Evolutionary conservation across 2,329 filamentous ascomycete species (phyloP).

Genomic region (Dryadomyces sulphureus): DNA sequence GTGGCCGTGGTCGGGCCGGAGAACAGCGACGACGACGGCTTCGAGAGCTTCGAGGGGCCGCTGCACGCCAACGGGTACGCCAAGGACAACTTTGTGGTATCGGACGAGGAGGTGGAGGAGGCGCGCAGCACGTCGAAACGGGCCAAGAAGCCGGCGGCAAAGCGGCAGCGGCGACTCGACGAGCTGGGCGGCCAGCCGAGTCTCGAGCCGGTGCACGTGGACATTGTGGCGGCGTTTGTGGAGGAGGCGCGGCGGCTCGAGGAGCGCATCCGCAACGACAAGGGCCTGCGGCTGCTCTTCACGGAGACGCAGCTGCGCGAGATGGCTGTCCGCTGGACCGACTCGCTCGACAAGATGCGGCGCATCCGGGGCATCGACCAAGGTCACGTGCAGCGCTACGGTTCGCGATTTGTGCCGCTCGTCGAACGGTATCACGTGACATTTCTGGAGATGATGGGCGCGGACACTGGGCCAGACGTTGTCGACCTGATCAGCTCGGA

Average conservation of each 20-base stretch:
- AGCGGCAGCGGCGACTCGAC: slow-evolving; percentile 20
- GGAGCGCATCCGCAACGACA: slow-evolving; percentile 44
- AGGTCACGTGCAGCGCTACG: slow-evolving; percentile 47
- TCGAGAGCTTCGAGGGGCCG: slow-evolving; percentile 20
- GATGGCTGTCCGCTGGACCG: slow-evolving; percentile 59
- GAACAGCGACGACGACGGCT: slow-evolving; percentile 23
- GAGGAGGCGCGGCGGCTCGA: slow-evolving; percentile 43
- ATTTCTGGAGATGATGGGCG: slow-evolving; percentile 37
- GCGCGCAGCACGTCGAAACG: neutral
- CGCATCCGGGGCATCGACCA: slow-evolving; percentile 46
- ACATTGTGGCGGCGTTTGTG: slow-evolving; percentile 52
- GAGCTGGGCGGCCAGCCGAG: slow-evolving; percentile 32
- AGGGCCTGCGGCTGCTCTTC: slow-evolving; percentile 47
- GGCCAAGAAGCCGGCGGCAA: neutral
- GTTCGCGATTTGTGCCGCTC: slow-evolving; percentile 43
- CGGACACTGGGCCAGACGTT: slow-evolving; percentile 15
- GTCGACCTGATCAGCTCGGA: slow-evolving; percentile 37
- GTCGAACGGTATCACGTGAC: slow-evolving; percentile 31
- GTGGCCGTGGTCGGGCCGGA: too few species aligned
- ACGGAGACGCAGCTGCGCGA: slow-evolving; percentile 53
- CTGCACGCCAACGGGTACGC: slow-evolving; percentile 28
- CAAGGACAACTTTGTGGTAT: slow-evolving; percentile 26
- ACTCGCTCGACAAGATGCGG: slow-evolving; percentile 44
- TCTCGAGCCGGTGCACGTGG: slow-evolving; percentile 33
- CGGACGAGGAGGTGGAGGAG: slow-evolving; percentile 25